These are phyloP conservation scores for Lentinus brumalis DNA, from an alignment of 768 basidiomycete species.

Conservation along the genomic window DNA sequence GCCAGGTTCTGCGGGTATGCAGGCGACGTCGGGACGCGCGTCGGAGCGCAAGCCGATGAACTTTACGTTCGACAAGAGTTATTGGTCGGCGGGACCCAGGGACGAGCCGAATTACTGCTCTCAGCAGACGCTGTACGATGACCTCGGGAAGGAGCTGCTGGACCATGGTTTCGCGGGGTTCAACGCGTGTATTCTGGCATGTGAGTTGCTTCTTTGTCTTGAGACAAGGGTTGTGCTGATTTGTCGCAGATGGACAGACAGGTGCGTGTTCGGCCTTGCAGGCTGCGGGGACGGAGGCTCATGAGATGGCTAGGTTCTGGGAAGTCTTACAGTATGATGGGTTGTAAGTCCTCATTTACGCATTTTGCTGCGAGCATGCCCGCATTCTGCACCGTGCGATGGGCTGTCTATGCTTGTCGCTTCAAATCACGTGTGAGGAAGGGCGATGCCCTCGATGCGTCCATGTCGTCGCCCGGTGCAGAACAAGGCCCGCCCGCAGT, in stretches of 20 bases:
- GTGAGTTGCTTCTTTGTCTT: conserved; percentile 55
- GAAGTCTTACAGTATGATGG: conserved; percentile 97
- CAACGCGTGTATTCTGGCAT: conserved; percentile 98
- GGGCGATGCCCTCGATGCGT: too few relatives aligned
- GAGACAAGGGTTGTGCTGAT: conserved; percentile 10
- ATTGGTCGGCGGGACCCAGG: conserved; percentile 92
- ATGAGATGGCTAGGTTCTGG: conserved; percentile 64
- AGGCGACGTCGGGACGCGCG: conserved; percentile 69
- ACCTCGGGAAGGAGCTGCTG: conserved; percentile 90
- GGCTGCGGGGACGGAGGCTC: not conserved
- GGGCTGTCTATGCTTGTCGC: too few relatives aligned
- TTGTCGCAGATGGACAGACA: conserved; percentile 71
- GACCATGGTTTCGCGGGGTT: conserved; percentile 96
- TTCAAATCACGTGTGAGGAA: too few relatives aligned
- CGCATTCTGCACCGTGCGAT: too few relatives aligned
- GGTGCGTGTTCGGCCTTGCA: conserved; percentile 50
- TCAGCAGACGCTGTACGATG: conserved; percentile 92
- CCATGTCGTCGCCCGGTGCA: too few relatives aligned
- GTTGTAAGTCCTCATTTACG: conserved; percentile 59
- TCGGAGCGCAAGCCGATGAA: conserved; percentile 87
- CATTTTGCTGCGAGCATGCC: conserved; percentile 1
- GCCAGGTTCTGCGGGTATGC: conserved; percentile 55
- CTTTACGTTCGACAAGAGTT: conserved; percentile 97
- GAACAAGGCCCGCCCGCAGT: too few relatives aligned
- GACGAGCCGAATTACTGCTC: conserved; percentile 92